A percentile compares a stretch with the other conserved stretches of the same genome.
Conservation (phyloP, 305 asterid genomes). For the Rubia occidens region DNA sequence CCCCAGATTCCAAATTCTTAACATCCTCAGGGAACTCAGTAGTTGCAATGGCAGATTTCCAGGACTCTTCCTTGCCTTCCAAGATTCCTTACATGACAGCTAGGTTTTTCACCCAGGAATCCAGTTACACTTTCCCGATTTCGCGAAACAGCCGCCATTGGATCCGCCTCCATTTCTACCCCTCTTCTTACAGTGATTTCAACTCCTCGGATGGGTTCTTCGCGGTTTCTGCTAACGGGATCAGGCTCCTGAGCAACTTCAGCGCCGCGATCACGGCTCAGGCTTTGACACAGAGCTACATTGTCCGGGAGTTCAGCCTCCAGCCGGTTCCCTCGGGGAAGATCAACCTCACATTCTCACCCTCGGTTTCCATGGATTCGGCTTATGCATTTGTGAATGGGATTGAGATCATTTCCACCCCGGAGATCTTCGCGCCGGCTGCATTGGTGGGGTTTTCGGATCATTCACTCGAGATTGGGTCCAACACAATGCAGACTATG, state of each 20-base stretch:
- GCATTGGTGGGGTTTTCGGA: slow-evolving; percentile 31
- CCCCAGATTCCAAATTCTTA: slow-evolving; percentile 33
- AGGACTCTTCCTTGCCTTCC: slow-evolving; percentile 68
- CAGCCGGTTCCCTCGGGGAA: slow-evolving; percentile 17
- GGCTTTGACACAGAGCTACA: slow-evolving; percentile 51
- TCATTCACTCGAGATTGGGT: slow-evolving; percentile 22
- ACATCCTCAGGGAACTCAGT: slow-evolving; percentile 23
- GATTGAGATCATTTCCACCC: slow-evolving; percentile 51
- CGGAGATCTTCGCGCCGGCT: slow-evolving; percentile 37
- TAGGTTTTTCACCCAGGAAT: slow-evolving; percentile 35
- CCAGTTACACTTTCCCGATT: slow-evolving; percentile 35
- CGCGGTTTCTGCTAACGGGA: slow-evolving; percentile 28
- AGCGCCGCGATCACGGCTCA: slow-evolving; percentile 47
- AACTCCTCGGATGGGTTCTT: slow-evolving; percentile 32
- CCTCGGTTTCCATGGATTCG: slow-evolving; percentile 20
- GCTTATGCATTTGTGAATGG: slow-evolving; percentile 60
- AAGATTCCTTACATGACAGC: slow-evolving; percentile 61
- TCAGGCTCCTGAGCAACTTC: slow-evolving; percentile 47
- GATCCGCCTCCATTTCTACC: slow-evolving; percentile 68
- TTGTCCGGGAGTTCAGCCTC: slow-evolving; percentile 43
- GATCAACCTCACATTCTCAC: slow-evolving; percentile 49
- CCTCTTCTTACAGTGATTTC: slow-evolving; percentile 31
- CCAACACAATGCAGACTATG: slow-evolving; percentile 40
- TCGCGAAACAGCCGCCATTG: slow-evolving; percentile 40
- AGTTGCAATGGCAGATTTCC: slow-evolving; percentile 32